Evolutionary conservation across 139 green algal species (phyloP).

Genomic region (Chlamydomonas incerta): DNA sequence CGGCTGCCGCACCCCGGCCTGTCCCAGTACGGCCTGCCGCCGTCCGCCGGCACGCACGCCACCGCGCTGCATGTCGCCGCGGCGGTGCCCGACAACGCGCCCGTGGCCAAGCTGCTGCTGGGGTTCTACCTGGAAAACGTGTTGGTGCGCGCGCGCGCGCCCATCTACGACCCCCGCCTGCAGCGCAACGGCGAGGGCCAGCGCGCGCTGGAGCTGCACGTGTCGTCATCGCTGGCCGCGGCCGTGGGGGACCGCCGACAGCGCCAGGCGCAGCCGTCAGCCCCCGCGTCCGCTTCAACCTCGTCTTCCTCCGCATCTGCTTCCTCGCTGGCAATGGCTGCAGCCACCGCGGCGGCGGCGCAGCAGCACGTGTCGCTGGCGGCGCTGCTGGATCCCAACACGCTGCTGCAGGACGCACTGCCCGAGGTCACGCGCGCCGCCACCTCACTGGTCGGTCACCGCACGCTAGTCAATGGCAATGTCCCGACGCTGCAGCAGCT

Average conservation of each 20-base stretch:
- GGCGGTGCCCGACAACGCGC: background rate
- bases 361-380: background rate
- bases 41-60: background rate
- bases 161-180: background rate
- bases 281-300: no score
- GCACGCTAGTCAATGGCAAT: background rate
- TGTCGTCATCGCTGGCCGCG: no score
- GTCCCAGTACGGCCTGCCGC: background rate
- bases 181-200: background rate
- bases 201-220: background rate
- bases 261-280: no score
- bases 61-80: background rate
- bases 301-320: no score
- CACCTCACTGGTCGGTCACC: background rate
- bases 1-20: no score
- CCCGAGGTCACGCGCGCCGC: background rate
- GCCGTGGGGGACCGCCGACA: no score
- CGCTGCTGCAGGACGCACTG: background rate
- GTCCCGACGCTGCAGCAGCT: background rate
- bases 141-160: background rate
- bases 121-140: background rate
- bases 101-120: background rate
- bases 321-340: background rate
- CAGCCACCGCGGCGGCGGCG: no score
- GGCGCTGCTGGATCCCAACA: background rate